Conservation (phyloP, 352 stramenopile genomes). For the Pythium plurisporium region DNA sequence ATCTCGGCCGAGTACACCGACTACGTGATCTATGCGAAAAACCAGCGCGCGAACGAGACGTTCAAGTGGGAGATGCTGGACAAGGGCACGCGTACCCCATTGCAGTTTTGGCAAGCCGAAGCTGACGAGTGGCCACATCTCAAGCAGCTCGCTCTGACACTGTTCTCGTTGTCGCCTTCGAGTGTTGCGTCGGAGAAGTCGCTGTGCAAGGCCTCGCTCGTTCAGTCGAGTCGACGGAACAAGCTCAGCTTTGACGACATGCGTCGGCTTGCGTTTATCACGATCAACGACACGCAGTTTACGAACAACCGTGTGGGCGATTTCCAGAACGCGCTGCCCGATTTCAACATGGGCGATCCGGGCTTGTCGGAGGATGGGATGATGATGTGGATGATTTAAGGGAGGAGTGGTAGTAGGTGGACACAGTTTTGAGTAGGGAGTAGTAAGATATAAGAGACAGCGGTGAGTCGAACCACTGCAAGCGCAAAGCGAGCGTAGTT, state of each 20-base stretch:
- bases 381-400: conserved; percentile 88
- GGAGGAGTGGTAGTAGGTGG: background rate
- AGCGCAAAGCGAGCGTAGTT: no score
- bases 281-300: conserved; percentile 80
- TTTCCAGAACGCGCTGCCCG: conserved; percentile 52
- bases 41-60: conserved; percentile 68
- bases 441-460: background rate
- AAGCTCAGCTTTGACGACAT: conserved; percentile 73
- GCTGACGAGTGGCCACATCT: conserved; percentile 77
- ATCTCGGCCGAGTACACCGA: conserved; percentile 74
- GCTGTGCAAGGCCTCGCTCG: conserved; percentile 57
- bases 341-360: conserved; percentile 68
- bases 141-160: conserved; percentile 63
- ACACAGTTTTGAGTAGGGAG: background rate
- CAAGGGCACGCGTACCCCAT: conserved; percentile 65
- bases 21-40: conserved; percentile 81
- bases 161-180: conserved; percentile 74
- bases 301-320: conserved; percentile 41
- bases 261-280: conserved; percentile 72
- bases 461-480: no score
- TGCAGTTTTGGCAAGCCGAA: conserved; percentile 80
- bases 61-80: conserved; percentile 87
- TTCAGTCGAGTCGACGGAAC: conserved; percentile 64
- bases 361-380: conserved; percentile 69
- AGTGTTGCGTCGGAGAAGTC: conserved; percentile 71